Evolutionary conservation across 2,329 filamentous ascomycete species (phyloP), one percentile per base, ranked within the genome.

Genomic region (Penicillium sp.): DNA sequence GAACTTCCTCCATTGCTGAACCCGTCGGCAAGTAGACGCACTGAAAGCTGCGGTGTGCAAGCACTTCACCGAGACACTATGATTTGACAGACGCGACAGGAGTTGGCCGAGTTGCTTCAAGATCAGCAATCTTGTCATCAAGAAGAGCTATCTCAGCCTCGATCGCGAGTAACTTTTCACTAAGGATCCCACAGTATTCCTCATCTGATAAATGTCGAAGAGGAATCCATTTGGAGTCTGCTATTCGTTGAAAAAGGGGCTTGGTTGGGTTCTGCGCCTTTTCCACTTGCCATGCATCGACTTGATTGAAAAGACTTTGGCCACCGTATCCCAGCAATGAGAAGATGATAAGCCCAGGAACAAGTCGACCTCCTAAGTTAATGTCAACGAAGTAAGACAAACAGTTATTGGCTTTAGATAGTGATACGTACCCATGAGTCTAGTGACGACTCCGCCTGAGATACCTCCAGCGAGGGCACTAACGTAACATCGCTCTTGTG

Each of bases 121-220:
- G 55, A 26, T 65, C 69, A 32, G 71, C 74, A 49, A 92, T 85
- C 54, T 78, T 79, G 37, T 90, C 85, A 53, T 92, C 84, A 23
- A 90, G 71, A 4, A 92, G 61, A 0, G 84, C 80, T 60, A 92
- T 87, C 44, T 90, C 83, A 1, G 77, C 83, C 48, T 92, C 82
- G 2, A 90, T 66, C 45, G 71, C 74, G 16, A 90, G 59, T 27
- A 87, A 65, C 63, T 82, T 86, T 59, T 89, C 83, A 18, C 73
- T 69, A 54, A 92, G 69, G 65, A 87, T 79, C 1, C 73, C 66
- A 41, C 76, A 74, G 55, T 92, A 92, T 51, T 92, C 80, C 16
- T 82, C 73, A 50, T 92, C 81, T 0, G 77, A 78, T 16, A 92
- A 66, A 9, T 76, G 74, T 51, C 74, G 82, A 45, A 92, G 69